phyloP scores from a whole-genome alignment of 2,329 filamentous ascomycete genomes.

The Fusarium neocosmosporiellum region DNA sequence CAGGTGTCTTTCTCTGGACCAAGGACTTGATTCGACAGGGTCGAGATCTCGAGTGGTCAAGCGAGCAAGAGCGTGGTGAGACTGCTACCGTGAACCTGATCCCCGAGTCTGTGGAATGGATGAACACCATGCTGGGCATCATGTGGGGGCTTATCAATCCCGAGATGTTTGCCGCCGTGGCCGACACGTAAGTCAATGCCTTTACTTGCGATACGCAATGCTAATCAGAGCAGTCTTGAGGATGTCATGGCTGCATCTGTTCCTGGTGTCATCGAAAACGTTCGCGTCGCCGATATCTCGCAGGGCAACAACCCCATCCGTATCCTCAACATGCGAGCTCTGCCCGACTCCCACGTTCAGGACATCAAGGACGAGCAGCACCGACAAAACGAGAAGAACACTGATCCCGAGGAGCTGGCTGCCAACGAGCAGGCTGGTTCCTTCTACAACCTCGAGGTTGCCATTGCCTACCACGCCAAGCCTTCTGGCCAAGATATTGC shows the following conservation, averaged over 20 bases:
- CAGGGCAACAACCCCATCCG: constrained; percentile 92
- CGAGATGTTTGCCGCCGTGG: constrained; percentile 91
- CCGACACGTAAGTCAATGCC: constrained; percentile 72
- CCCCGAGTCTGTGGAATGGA: constrained; percentile 94
- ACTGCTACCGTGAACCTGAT: constrained; percentile 89
- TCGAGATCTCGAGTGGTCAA: constrained; percentile 86
- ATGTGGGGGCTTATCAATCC: constrained; percentile 95
- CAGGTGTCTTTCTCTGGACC: constrained; percentile 88
- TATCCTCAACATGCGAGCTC: constrained; percentile 85
- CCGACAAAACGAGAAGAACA: constrained; percentile 80
- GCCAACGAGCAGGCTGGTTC: constrained; percentile 91
- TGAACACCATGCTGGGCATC: constrained; percentile 87
- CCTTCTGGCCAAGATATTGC: constrained; percentile 77
- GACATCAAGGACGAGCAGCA: constrained; percentile 86
- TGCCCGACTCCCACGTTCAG: constrained; percentile 81
- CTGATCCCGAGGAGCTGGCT: constrained; percentile 87
- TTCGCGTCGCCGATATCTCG: constrained; percentile 93
- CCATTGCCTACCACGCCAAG: constrained; percentile 90
- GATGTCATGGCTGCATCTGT: constrained; percentile 98
- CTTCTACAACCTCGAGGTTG: constrained; percentile 92
- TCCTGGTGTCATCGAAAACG: constrained; percentile 90
- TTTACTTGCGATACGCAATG: fast-evolving
- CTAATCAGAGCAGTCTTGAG: constrained; percentile 51
- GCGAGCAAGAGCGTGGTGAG: constrained; percentile 85
- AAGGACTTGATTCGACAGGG: constrained; percentile 88